These are phyloP conservation scores for Ochromonas danica DNA, from an alignment of 108 stramenopile species.

Conservation along the genomic window DNA sequence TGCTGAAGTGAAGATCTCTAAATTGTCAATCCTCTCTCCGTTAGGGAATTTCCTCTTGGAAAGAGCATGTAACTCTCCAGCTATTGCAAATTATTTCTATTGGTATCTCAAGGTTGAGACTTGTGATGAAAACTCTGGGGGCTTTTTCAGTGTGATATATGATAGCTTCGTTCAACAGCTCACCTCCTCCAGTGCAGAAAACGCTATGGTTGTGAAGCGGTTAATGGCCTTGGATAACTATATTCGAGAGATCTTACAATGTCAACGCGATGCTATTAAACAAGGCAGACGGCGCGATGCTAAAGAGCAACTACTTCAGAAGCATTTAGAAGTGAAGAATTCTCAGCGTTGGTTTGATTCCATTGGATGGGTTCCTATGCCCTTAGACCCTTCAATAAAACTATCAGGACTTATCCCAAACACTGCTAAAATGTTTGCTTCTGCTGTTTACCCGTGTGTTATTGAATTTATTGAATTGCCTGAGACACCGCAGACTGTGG, in stretches of 20 bases:
- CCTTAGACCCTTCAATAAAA: slow-evolving; percentile 78
- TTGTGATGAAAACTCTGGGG: slow-evolving; percentile 70
- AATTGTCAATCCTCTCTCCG: slow-evolving; percentile 45
- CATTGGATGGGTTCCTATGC: slow-evolving; percentile 72
- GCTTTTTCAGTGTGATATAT: slow-evolving; percentile 73
- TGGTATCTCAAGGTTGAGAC: slow-evolving; percentile 87
- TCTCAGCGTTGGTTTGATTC: too few species aligned
- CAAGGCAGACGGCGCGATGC: slow-evolving; percentile 74
- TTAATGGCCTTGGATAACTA: slow-evolving; percentile 22
- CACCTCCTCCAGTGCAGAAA: slow-evolving; percentile 38
- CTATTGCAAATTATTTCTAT: slow-evolving; percentile 87
- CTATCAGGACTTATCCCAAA: slow-evolving; percentile 56
- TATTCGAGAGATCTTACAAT: slow-evolving; percentile 5
- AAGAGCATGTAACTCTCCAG: slow-evolving; percentile 76
- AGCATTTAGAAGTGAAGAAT: slow-evolving; percentile 59
- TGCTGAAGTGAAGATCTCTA: background rate
- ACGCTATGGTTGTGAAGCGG: slow-evolving; percentile 25
- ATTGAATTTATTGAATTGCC: slow-evolving; percentile 63
- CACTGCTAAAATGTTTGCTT: slow-evolving; percentile 78
- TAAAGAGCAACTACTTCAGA: slow-evolving; percentile 75
- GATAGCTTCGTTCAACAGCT: slow-evolving; percentile 63
- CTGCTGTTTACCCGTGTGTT: slow-evolving; percentile 91
- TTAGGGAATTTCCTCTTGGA: slow-evolving; percentile 84
- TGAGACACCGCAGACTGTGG: background rate
- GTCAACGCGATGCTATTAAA: slow-evolving; percentile 64